Base-by-base conservation (phyloP, 495 filamentous ascomycete species). In the Endocarpon pusillum region DNA sequence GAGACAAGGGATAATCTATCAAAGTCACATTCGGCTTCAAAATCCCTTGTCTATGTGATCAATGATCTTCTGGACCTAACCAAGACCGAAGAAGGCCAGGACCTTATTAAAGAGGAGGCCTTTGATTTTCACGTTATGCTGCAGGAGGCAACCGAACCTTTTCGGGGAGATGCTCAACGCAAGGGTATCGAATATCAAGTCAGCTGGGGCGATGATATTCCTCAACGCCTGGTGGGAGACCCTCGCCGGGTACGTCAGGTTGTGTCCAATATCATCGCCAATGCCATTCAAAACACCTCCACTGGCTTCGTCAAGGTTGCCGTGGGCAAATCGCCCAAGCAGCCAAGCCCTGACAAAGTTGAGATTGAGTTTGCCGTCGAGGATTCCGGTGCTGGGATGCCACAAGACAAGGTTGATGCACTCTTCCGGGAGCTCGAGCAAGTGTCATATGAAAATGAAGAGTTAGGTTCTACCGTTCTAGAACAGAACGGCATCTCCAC, bases 31-130 rank as follows among this genome's bases (percentile, higher is more conserved):
- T 91, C 84, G 8, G 87, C 87, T n/a, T 96, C 87, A 1, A 93
- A 92, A 50, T 92, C 82, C 1, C 58, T 94, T 9, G 87, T 96
- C 11, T 93, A 89, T 52, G 84, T 92, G 6, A 94, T 96, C 48
- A 96, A 96, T 43, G 86, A 96, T 48, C 65, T 96, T 1, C 66
- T 96, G 1, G 87, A 96, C 49, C 62, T 96, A 11, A 93, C 87
- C 17, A 87, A 91, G 47, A 75, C 76, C 0, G 87, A 94, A 48
- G 76, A 81, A 47, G 87, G 86, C 0, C 70, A 76, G 32, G 63
- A 76, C 3, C 55, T 94, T 4, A 69, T 86, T 49, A 85, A 83
- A 44, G 78, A 87, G 29, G 84, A 93, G 49, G 46, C 68, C 0
- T 84, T 96, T 38, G 71, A 93, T 45, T 53, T 94, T 11, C 61